These are phyloP conservation scores for Suillus placidus DNA, from an alignment of 768 basidiomycete genomes.

Conservation along the genomic window DNA sequence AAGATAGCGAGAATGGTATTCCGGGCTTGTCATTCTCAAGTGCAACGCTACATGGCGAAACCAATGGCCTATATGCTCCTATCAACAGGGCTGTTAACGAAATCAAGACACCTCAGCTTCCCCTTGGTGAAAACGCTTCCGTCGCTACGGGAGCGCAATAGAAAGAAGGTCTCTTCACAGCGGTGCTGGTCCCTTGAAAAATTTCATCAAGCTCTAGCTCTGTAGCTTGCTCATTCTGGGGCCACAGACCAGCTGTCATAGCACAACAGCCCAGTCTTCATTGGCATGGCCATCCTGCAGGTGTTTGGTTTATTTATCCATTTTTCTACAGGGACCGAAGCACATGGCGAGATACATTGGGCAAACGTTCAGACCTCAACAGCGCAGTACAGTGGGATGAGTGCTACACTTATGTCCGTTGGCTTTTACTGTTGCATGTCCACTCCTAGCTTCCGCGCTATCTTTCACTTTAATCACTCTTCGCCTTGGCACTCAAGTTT, in stretches of 20 bases:
- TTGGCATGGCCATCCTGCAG: conserved; percentile 17
- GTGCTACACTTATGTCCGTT: conserved; percentile 19
- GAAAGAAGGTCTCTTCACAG: conserved; percentile 14
- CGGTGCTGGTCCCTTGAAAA: conserved; percentile 13
- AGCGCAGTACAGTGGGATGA: conserved; percentile 18
- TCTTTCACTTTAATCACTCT: conserved; percentile 8
- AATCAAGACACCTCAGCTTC: conserved; percentile 61
- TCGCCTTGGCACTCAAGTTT: conserved; percentile 1
- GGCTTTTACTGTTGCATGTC: conserved; percentile 21
- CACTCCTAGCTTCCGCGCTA: conserved; percentile 10
- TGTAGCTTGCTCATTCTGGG: conserved; percentile 10
- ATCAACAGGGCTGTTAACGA: conserved; percentile 45
- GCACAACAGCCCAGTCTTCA: conserved; percentile 19
- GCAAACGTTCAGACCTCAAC: conserved; percentile 15
- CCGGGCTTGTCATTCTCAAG: conserved; percentile 36
- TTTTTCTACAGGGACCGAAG: conserved; percentile 34
- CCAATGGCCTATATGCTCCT: conserved; percentile 40
- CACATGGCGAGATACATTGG: conserved; percentile 23
- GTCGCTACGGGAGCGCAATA: conserved; percentile 50
- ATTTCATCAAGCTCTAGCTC: conserved; percentile 6
- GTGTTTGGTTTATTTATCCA: conserved; percentile 36
- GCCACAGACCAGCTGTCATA: conserved; percentile 3
- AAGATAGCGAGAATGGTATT: conserved; percentile 44
- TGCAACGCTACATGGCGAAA: conserved; percentile 36
- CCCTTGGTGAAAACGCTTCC: conserved; percentile 62